Evolutionary conservation across 768 basidiomycete species (phyloP), one percentile per base, ranked within the genome.

Genomic region (Tulasnella sp.): DNA sequence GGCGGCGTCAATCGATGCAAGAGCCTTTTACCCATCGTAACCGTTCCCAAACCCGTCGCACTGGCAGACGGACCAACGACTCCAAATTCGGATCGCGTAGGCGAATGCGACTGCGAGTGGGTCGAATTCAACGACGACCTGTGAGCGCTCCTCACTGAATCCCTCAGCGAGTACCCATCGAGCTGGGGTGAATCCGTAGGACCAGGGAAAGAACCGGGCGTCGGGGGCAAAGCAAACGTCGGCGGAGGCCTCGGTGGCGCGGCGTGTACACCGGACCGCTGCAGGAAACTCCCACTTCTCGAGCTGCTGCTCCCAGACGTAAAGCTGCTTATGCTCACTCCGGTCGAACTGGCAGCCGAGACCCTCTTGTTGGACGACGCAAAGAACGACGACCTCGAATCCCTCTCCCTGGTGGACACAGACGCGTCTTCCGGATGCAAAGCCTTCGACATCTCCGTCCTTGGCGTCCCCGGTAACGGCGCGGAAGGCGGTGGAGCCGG

Each of bases 321-420:
- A 49, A 76, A 76, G 19, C 75, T 76, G 37, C 75, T 14, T 22
- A 76, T 76, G 52, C 75, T 76, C 15, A 76, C n/a, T n/a, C 75
- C 75, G 14, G 75, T 68, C 39, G 67, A 67, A 37, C 64, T 68
- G 29, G 64, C 67, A 14, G 73, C 49, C 15, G 67, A 68, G 7
- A 68, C 67, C 58, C 67, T 40, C 31, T 68, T 70, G 17, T n/a
- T n/a, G n/a, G n/a, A n/a, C n/a, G 75, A 71, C 8, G 69, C 52
- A 25, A 67, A 76, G 40, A 76, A 74, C 73, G 73, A 74, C 11
- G 36, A 42, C 36, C 69, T 42, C 37, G 69, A 70, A 36, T 70
- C 40, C 25, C 69, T 38, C 37, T 70, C 69, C 40, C 12, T 70
- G 31, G 69, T 70, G n/a, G 69, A 70, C 37, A 70, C 69, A 34